Evolutionary conservation across 2,329 filamentous ascomycete genomes (phyloP), one percentile per base, ranked within the genome.

Genomic region (Aspergillus viridinutans): DNA sequence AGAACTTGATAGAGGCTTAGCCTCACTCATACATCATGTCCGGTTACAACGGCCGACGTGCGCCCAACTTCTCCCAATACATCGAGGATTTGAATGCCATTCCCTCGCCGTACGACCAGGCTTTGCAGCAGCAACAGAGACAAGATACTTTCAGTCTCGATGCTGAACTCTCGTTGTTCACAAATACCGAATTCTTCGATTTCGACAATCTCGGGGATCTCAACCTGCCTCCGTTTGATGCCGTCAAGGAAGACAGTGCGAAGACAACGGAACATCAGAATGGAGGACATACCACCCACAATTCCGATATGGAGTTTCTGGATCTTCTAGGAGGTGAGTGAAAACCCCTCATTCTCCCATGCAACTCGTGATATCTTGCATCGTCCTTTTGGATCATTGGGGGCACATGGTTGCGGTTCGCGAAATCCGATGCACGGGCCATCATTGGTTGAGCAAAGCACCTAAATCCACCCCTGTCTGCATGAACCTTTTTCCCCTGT

Each of bases 31-130:
- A 48, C 65, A 68, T 54, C 68, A 92, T 92, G 89, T 85, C 90
- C 73, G 83, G 80, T 72, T 92, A 86, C 82, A 86, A 83, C 75
- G 88, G 87, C 70, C 88, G 90, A 61, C 86, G 89, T 71, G 89
- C 85, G 67, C 88, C 90, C 69, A 96, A 96, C 74, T 90, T 96
- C 76, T 92, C 91, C 70, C 88, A 92, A 70, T 96, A 94, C 78
- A 83, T 97, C 64, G 88, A 90, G 68, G 89, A 92, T 65, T 81
- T 97, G 68, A 96, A 96, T 79, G 84, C 83, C 49, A 79, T 88
- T 55, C 83, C 83, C 2, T 80, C 86, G 59, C 80, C 88, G 59
- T 85, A 86, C 66, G 83, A 88, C 54, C 81, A 87, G 59, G 83
- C 82, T 28, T 71, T 74, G 45, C 77, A 81, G 61, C 76, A 81